A percentile compares a stretch with the other conserved stretches of the same genome.
Evolutionary conservation across 73 alveolate genomes (phyloP).

Genomic region (Blepharisma japonicum): DNA sequence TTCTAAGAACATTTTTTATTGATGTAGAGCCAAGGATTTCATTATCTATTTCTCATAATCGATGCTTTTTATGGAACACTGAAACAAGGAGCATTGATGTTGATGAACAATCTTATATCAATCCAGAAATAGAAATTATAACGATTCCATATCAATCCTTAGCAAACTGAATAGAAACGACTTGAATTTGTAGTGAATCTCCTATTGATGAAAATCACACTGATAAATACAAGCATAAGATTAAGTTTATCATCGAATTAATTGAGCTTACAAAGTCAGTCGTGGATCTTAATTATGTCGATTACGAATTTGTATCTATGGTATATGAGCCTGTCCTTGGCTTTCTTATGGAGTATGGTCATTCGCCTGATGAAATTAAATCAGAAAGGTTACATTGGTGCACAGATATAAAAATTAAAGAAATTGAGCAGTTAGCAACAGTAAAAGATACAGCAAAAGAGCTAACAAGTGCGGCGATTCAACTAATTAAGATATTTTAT

Average conservation of each 20-base stretch:
- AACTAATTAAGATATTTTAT: no score
- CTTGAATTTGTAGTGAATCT: background rate
- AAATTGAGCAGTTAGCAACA: no score
- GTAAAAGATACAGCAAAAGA: no score
- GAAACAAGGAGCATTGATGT: background rate
- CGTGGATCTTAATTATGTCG: background rate
- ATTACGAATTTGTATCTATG: background rate
- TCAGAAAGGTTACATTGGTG: no score
- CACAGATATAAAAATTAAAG: no score
- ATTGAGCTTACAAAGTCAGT: background rate
- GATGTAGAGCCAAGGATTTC: background rate
- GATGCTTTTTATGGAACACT: conserved; percentile 3
- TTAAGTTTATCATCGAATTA: conserved; percentile 22
- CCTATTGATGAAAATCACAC: background rate
- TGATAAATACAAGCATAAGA: background rate
- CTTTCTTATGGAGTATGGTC: no score
- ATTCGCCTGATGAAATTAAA: no score
- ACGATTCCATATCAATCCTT: background rate
- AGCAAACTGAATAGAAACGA: background rate
- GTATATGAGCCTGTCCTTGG: no score
- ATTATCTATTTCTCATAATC: background rate
- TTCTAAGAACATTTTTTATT: background rate
- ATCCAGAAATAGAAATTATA: background rate
- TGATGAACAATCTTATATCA: background rate
- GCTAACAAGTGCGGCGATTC: no score